Base-by-base conservation (phyloP, 257 asterid genomes). In the Lithospermum erythrorhizon region DNA sequence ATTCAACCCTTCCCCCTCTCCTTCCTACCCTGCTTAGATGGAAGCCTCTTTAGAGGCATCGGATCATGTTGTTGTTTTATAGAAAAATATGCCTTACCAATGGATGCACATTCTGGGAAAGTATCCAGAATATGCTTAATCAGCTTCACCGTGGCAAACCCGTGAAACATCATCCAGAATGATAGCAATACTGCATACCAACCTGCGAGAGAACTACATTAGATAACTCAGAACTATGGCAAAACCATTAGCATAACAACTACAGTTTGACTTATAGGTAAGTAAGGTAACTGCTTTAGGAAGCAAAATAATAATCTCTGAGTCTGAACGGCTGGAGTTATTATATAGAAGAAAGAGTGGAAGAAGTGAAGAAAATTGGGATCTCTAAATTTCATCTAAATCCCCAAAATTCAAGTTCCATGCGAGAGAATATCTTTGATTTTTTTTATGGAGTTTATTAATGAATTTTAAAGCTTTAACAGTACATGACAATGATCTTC, bases 51-150 rank as follows among this genome's bases (percentile, higher is more conserved):
- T 27, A 27, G 32, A 27, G 32, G 5, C 32, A 27, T 27, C 6
- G 5, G 32, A 7, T 0, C 32, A 3, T 27, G 32, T 24, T 24
- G 27, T 27, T 27, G 6, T 35, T 8, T 10, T 35, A 35, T 35
- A 58, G 6, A 49, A 62, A 52, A 57, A 66, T 47, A 72, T 55
- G 73, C 79, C 81, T 53, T 75, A 86, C 99, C 99, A 71, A 86
- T 82, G 68, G 99, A 87, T 76, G 89, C 84, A 61, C 99, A 93
- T 63, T 87, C 87, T n/a, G 97, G 97, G 74, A 89, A 93, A 47
- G 77, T 76, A 62, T 53, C 72, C 64, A 93, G 94, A 55, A 87
- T 75, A 32, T 75, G 79, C 80, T 80, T 83, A 70, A 89, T 83
- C 67, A 93, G 70, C 56, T 67, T 59, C 29, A 79, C 77, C 16